Evolutionary conservation across 208 protist genomes (phyloP).

Genomic region (Leishmania guyanensis): DNA sequence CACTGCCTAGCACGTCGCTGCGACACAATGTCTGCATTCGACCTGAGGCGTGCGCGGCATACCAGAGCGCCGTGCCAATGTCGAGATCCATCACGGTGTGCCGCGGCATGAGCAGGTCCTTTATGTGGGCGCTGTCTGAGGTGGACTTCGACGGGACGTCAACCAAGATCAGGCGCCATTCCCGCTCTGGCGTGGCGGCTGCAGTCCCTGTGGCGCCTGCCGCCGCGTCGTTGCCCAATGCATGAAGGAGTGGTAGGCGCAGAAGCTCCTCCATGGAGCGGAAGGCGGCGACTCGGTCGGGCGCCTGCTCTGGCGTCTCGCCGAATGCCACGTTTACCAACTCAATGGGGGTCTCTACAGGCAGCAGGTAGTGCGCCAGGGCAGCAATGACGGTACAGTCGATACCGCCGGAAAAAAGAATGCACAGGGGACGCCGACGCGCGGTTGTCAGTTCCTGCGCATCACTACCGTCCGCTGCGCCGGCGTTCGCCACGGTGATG

Average conservation of each 20-base stretch:
- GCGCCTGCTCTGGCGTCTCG: constrained; percentile 64
- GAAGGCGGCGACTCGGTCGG: constrained; percentile 84
- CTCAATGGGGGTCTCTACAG: constrained; percentile 88
- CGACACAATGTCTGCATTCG: constrained; percentile 70
- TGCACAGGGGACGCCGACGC: constrained; percentile 60
- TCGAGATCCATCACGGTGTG: constrained; percentile 96
- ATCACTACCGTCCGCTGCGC: constrained; percentile 51
- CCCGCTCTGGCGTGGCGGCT: constrained; percentile 36
- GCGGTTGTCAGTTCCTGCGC: constrained; percentile 40
- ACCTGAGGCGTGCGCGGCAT: constrained; percentile 84
- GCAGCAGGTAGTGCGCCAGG: constrained; percentile 85
- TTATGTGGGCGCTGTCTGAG: constrained; percentile 49
- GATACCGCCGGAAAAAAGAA: constrained; percentile 95
- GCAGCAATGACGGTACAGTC: constrained; percentile 94
- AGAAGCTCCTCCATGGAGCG: constrained; percentile 82
- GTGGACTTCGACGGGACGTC: constrained; percentile 64
- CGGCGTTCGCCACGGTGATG: constrained; percentile 50
- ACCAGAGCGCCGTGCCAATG: constrained; percentile 95
- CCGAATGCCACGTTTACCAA: constrained; percentile 96
- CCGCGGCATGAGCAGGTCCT: constrained; percentile 74
- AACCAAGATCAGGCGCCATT: constrained; percentile 91
- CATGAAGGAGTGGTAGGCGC: constrained; percentile 47
- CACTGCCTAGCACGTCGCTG: constrained; percentile 31
- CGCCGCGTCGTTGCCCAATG: constrained; percentile 13
- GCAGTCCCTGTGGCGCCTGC: neutral